Conservation (phyloP, 1,284 basidiomycete genomes). For the Marasmius fiardii region DNA sequence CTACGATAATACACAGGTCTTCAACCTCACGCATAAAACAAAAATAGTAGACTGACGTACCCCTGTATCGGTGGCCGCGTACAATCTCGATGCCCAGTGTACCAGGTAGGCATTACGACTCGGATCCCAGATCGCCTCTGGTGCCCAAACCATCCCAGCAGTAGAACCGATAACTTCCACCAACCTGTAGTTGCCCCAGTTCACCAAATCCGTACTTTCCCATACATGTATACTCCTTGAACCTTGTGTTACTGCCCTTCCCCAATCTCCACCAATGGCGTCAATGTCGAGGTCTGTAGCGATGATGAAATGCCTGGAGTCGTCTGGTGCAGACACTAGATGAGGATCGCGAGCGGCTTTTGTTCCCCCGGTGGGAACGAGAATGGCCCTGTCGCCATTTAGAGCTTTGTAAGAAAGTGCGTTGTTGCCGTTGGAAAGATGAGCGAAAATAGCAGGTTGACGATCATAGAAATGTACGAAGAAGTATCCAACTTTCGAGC, state of each 20-base stretch:
- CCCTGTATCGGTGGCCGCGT: slow-evolving; percentile 1
- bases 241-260: slow-evolving; percentile 7
- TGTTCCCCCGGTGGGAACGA: slow-evolving; percentile 12
- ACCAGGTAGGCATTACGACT: slow-evolving; percentile 4
- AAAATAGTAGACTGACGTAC: background rate
- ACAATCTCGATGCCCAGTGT: slow-evolving; percentile 10
- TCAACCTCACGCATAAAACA: background rate
- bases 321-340: slow-evolving; percentile 12
- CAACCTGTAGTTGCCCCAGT: slow-evolving; percentile 11
- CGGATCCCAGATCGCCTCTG: slow-evolving; percentile 12
- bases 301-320: slow-evolving; percentile 14
- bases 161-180: slow-evolving; percentile 8
- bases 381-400: slow-evolving; percentile 14
- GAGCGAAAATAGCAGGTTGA: slow-evolving; percentile 11
- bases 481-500: slow-evolving; percentile 1
- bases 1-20: background rate
- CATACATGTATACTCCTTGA: slow-evolving; percentile 11
- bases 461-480: slow-evolving; percentile 9
- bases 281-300: slow-evolving; percentile 15
- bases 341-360: slow-evolving; percentile 14
- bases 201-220: slow-evolving; percentile 15
- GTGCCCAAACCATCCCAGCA: slow-evolving; percentile 15
- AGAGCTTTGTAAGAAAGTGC: slow-evolving; percentile 9
- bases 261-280: slow-evolving; percentile 10
- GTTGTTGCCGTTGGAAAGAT: slow-evolving; percentile 13